phyloP scores from a whole-genome alignment of 2,329 filamentous ascomycete species.

The Malbranchea cinnamomea region DNA sequence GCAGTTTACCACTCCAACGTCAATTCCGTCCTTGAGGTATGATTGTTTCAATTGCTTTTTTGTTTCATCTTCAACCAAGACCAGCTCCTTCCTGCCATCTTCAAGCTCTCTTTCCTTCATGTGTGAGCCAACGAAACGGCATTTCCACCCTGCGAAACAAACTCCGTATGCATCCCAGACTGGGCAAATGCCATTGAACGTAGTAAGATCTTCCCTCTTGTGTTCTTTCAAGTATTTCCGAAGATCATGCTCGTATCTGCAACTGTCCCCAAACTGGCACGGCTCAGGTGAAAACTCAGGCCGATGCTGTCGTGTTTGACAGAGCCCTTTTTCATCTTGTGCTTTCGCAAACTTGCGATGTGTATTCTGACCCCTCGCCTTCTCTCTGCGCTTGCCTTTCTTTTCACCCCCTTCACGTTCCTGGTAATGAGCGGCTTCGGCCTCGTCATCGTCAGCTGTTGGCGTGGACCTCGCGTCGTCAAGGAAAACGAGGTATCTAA shows the following conservation, averaged over 20 bases:
- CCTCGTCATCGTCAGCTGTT: conserved; percentile 40
- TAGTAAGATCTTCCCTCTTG: conserved; percentile 63
- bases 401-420: conserved; percentile 21
- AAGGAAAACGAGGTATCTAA: conserved; percentile 20
- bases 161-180: conserved; percentile 61
- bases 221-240: conserved; percentile 72
- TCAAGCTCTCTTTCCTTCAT: conserved; percentile 62
- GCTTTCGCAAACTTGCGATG: conserved; percentile 68
- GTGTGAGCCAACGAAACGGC: conserved; percentile 77
- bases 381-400: conserved; percentile 26
- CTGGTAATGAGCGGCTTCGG: conserved; percentile 39
- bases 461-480: conserved; percentile 15
- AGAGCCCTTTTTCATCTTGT: conserved; percentile 61
- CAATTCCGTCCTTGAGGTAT: conserved; percentile 18
- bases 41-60: conserved; percentile 25
- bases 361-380: conserved; percentile 65
- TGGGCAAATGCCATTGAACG: conserved; percentile 65
- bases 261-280: conserved; percentile 67
- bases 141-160: conserved; percentile 84
- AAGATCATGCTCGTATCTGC: conserved; percentile 70
- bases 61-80: conserved; percentile 47
- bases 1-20: conserved; percentile 60
- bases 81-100: conserved; percentile 70
- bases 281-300: conserved; percentile 66
- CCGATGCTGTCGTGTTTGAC: conserved; percentile 53